phyloP scores from a whole-genome alignment of 306 rosid genomes.

The Luffa aegyptiaca region DNA sequence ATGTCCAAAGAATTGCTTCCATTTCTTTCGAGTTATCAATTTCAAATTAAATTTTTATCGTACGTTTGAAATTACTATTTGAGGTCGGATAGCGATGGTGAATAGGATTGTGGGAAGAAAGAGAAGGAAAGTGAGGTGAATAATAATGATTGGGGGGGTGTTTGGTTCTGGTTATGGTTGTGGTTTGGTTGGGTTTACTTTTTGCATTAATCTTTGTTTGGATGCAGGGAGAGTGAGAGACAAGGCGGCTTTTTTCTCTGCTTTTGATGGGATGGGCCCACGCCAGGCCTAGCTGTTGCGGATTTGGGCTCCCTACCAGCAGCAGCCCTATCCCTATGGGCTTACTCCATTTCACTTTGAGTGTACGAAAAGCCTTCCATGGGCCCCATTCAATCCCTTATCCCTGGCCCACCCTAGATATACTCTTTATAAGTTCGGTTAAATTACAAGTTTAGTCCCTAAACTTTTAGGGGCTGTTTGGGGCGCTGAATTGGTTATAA shows the following conservation, averaged over 20 bases:
- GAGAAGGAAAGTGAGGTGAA: neutral
- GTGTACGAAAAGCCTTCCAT: neutral
- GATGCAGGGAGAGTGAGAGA: neutral
- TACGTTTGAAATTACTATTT: neutral
- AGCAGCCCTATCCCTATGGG: slow-evolving; percentile 1
- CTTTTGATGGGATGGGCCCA: neutral
- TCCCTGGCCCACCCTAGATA: neutral
- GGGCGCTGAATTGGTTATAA: too few relatives aligned
- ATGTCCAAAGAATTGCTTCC: neutral
- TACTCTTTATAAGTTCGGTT: neutral
- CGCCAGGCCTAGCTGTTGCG: neutral
- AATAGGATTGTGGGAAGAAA: neutral
- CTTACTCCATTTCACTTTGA: slow-evolving; percentile 1
- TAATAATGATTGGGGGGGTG: neutral
- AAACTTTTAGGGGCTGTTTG: too few relatives aligned
- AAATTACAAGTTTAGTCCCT: too few relatives aligned
- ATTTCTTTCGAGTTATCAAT: neutral
- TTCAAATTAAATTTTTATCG: neutral
- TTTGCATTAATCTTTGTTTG: neutral
- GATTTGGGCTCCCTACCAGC: neutral
- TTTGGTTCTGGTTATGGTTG: neutral
- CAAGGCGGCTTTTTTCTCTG: neutral
- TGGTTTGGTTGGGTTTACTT: neutral
- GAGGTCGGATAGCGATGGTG: neutral
- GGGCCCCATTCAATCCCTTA: neutral